Conservation (phyloP, 768 basidiomycete genomes). For the Boletus coccyginus region DNA sequence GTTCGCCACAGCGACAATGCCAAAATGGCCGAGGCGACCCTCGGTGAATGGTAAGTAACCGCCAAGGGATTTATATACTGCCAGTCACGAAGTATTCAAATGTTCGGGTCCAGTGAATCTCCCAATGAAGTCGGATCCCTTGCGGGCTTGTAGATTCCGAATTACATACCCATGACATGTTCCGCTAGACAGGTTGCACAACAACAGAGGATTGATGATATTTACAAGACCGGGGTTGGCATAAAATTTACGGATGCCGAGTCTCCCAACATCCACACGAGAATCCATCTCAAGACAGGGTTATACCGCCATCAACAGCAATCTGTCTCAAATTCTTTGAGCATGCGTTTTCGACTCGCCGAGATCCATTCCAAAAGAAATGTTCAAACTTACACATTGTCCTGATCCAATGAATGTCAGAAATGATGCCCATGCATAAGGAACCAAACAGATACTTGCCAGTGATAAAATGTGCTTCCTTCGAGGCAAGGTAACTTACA, state of each 20-base stretch:
- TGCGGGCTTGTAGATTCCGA: too few relatives aligned
- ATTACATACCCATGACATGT: too few relatives aligned
- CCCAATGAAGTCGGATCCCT: too few relatives aligned
- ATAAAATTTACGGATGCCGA: background rate
- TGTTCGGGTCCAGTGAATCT: too few relatives aligned
- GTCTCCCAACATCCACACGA: background rate
- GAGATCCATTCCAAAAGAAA: background rate
- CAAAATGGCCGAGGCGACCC: too few relatives aligned
- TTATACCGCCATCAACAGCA: slow-evolving; percentile 13
- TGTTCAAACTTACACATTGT: slow-evolving; percentile 18
- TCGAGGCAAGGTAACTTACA: slow-evolving; percentile 26
- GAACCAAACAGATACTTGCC: slow-evolving; percentile 16
- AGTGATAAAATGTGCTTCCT: slow-evolving; percentile 35
- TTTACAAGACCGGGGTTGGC: background rate
- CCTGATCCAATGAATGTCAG: slow-evolving; percentile 7
- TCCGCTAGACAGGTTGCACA: too few relatives aligned
- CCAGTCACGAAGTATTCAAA: too few relatives aligned
- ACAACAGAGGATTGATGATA: too few relatives aligned
- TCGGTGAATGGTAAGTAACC: too few relatives aligned
- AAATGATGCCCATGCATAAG: background rate
- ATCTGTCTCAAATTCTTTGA: slow-evolving; percentile 7
- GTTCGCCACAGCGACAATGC: too few relatives aligned
- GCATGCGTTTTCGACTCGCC: background rate
- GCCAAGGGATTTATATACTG: too few relatives aligned
- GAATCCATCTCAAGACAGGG: background rate